These are phyloP conservation scores for Termitomyces sp. DNA, from an alignment of 768 basidiomycete species.

Conservation along the genomic window DNA sequence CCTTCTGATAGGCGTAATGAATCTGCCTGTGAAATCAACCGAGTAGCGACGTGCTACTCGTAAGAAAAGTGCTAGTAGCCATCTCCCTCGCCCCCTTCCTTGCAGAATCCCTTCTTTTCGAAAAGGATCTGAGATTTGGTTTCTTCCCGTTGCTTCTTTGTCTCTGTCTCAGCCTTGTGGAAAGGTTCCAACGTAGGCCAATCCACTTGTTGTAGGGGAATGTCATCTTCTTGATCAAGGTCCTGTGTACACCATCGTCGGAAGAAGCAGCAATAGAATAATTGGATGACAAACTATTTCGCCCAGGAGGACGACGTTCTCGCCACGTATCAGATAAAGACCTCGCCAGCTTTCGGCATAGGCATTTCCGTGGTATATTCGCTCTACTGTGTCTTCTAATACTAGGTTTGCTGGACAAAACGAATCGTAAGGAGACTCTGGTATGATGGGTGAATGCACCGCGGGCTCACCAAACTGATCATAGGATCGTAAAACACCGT, in stretches of 20 bases:
- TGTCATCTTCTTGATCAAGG: conserved; percentile 86
- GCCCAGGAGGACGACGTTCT: conserved; percentile 95
- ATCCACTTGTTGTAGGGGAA: conserved; percentile 72
- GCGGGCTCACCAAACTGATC: conserved; percentile 88
- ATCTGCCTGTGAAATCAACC: conserved; percentile 15
- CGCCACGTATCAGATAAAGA: conserved; percentile 91
- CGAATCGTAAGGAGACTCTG: neutral
- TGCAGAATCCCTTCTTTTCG: conserved; percentile 85
- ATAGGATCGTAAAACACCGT: conserved; percentile 94
- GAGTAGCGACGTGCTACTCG: neutral
- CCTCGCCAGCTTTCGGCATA: conserved; percentile 89
- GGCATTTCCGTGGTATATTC: conserved; percentile 84
- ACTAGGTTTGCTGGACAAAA: conserved; percentile 82
- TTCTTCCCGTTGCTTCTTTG: conserved; percentile 78
- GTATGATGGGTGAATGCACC: neutral
- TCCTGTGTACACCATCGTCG: conserved; percentile 46
- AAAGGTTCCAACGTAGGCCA: conserved; percentile 64
- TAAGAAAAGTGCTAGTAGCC: conserved; percentile 56
- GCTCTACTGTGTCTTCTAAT: conserved; percentile 91
- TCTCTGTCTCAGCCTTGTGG: conserved; percentile 67
- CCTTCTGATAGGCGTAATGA: conserved; percentile 17
- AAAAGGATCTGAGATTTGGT: conserved; percentile 76
- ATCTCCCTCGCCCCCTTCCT: conserved; percentile 95
- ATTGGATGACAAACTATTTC: conserved; percentile 69
- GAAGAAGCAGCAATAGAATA: neutral